phyloP scores from a whole-genome alignment of 2,329 filamentous ascomycete genomes.

The Cladophialophora immunda region DNA sequence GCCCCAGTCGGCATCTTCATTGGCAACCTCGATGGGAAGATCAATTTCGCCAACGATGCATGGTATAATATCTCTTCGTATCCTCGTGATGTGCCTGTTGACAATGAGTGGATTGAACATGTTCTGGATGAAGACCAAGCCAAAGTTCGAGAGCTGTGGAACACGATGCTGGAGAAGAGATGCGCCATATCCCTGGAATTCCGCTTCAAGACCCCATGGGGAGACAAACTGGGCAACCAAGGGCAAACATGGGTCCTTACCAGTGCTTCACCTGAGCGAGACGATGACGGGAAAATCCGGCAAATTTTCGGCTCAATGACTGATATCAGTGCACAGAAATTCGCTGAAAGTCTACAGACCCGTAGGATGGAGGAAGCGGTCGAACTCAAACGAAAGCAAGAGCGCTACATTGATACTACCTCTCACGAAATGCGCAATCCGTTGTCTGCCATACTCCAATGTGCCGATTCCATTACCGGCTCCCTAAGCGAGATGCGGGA shows the following conservation, averaged over 20 bases:
- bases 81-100: constrained; percentile 36
- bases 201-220: constrained; percentile 63
- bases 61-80: constrained; percentile 61
- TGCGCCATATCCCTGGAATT: constrained; percentile 57
- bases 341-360: constrained; percentile 81
- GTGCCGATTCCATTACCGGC: constrained; percentile 62
- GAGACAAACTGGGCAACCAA: constrained; percentile 58
- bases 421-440: constrained; percentile 67
- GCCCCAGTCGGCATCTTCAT: constrained; percentile 87
- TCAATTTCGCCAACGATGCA: constrained; percentile 83
- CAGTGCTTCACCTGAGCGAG: constrained; percentile 61
- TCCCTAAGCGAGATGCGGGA: constrained; percentile 60
- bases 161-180: constrained; percentile 33
- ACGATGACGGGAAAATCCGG: constrained; percentile 59
- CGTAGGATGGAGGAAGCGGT: constrained; percentile 81
- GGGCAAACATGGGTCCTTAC: constrained; percentile 66
- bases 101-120: constrained; percentile 58
- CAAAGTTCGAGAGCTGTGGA: constrained; percentile 49
- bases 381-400: constrained; percentile 79
- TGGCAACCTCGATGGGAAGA: constrained; percentile 73
- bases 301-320: constrained; percentile 70
- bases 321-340: constrained; percentile 86
- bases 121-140: constrained; percentile 60
- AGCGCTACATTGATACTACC: constrained; percentile 81
- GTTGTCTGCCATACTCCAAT: constrained; percentile 66